A percentile compares a stretch with the other conserved stretches of the same genome.
These are phyloP conservation scores for Ambrosiella beaveri DNA, from an alignment of 2,329 filamentous ascomycete species.

Conservation along the genomic window DNA sequence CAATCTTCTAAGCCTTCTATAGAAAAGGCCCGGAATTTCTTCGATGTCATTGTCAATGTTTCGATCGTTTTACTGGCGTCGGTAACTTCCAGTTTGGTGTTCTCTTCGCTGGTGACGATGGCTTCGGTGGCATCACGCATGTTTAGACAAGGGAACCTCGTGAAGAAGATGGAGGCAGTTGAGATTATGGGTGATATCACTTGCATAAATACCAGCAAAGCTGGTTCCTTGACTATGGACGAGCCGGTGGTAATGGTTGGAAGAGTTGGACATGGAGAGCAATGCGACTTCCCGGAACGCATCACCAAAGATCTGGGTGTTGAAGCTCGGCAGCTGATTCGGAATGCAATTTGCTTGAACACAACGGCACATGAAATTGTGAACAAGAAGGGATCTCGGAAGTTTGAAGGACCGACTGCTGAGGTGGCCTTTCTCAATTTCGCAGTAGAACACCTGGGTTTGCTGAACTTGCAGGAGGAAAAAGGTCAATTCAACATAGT, in stretches of 20 bases:
- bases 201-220: slow-evolving; percentile 48
- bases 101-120: slow-evolving; percentile 43
- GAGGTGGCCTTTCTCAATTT: slow-evolving; percentile 36
- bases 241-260: slow-evolving; percentile 45
- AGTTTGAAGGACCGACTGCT: slow-evolving; percentile 37
- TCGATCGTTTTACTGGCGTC: slow-evolving; percentile 43
- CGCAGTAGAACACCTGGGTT: slow-evolving; percentile 30
- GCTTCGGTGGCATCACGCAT: slow-evolving; percentile 46
- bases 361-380: slow-evolving; percentile 38
- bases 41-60: slow-evolving; percentile 22
- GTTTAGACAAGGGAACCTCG: slow-evolving; percentile 45
- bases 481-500: slow-evolving; percentile 28
- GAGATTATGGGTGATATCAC: slow-evolving; percentile 50
- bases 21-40: slow-evolving; percentile 37
- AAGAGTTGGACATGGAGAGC: slow-evolving; percentile 28
- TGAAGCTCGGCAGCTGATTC: slow-evolving; percentile 23
- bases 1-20: slow-evolving; percentile 19
- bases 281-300: slow-evolving; percentile 22
- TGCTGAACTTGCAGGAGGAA: slow-evolving; percentile 28
- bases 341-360: slow-evolving; percentile 27
- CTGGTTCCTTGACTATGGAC: slow-evolving; percentile 46
- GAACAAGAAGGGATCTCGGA: slow-evolving; percentile 18
- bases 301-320: slow-evolving; percentile 18
- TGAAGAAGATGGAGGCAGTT: slow-evolving; percentile 40
- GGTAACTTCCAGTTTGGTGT: slow-evolving; percentile 41